These are phyloP conservation scores for Pyrenopolyporus hunteri DNA, from an alignment of 495 filamentous ascomycete genomes.

Conservation along the genomic window DNA sequence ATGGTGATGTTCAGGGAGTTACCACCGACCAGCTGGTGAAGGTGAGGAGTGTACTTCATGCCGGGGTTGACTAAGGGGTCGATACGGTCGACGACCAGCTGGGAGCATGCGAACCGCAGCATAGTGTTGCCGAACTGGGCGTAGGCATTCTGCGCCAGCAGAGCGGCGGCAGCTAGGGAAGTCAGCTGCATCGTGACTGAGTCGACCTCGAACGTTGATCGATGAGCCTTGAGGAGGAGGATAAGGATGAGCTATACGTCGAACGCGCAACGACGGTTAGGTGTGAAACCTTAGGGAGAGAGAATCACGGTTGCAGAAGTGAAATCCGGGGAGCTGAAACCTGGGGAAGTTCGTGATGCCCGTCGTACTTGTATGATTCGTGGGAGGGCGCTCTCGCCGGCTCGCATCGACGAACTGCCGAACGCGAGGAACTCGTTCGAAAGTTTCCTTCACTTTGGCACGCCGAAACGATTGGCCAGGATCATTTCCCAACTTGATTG, in stretches of 20 bases:
- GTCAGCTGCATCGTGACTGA: conserved; percentile 58
- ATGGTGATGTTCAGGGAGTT: conserved; percentile 76
- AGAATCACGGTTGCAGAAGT: conserved; percentile 23
- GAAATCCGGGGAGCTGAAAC: conserved; percentile 37
- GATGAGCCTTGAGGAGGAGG: conserved; percentile 6
- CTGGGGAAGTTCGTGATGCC: conserved; percentile 31
- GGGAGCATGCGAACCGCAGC: conserved; percentile 64
- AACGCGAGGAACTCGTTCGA: conserved; percentile 48
- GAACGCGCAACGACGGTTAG: conserved; percentile 10
- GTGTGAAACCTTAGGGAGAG: not conserved
- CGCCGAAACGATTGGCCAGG: conserved; percentile 48
- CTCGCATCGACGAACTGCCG: conserved; percentile 49
- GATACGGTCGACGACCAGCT: conserved; percentile 61
- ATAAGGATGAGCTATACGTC: conserved; percentile 5
- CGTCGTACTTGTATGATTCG: conserved; percentile 38
- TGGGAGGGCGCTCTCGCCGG: conserved; percentile 24
- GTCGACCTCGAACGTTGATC: conserved; percentile 21
- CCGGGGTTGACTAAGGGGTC: conserved; percentile 60
- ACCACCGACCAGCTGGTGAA: conserved; percentile 60
- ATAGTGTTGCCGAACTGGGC: conserved; percentile 54
- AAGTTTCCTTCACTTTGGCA: conserved; percentile 47
- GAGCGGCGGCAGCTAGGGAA: conserved; percentile 53
- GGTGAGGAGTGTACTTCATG: conserved; percentile 55
- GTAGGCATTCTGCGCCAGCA: conserved; percentile 53
- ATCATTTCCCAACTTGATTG: conserved; percentile 43